Evolutionary conservation across 1,284 basidiomycete genomes (phyloP).

Genomic region (Austroboletus niveus): DNA sequence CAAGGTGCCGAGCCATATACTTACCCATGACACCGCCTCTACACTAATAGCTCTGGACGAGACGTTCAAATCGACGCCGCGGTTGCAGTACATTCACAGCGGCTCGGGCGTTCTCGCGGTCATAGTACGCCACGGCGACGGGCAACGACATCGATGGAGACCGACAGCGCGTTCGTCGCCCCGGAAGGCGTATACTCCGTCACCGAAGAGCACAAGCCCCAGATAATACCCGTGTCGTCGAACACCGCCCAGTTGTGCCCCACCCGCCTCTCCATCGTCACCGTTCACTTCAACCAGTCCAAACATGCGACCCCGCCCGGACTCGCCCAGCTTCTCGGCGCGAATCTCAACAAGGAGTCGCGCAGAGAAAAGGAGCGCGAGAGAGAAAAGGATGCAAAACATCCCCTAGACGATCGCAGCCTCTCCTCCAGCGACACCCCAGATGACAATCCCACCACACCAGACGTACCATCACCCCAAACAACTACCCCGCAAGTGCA

Average conservation of each 20-base stretch:
- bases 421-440: constrained; percentile 74
- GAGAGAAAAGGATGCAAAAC: constrained; percentile 51
- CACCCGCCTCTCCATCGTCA: constrained; percentile 59
- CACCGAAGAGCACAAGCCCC: constrained; percentile 79
- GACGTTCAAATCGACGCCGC: not conserved
- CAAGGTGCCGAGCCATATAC: not conserved
- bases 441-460: constrained; percentile 53
- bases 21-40: not conserved
- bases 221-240: constrained; percentile 45
- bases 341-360: constrained; percentile 38
- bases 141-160: constrained; percentile 55
- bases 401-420: constrained; percentile 56
- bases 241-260: constrained; percentile 53
- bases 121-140: constrained; percentile 4
- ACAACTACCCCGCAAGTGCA: constrained; percentile 10
- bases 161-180: constrained; percentile 77
- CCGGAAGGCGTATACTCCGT: constrained; percentile 85
- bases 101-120: constrained; percentile 17
- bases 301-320: constrained; percentile 57
- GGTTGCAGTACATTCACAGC: not conserved
- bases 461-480: constrained; percentile 33
- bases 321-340: constrained; percentile 64
- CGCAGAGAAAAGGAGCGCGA: constrained; percentile 56
- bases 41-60: not conserved
- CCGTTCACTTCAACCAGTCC: constrained; percentile 58